Conservation (phyloP, 176 grass and related monocot genomes). For the Aegilops tauschii region DNA sequence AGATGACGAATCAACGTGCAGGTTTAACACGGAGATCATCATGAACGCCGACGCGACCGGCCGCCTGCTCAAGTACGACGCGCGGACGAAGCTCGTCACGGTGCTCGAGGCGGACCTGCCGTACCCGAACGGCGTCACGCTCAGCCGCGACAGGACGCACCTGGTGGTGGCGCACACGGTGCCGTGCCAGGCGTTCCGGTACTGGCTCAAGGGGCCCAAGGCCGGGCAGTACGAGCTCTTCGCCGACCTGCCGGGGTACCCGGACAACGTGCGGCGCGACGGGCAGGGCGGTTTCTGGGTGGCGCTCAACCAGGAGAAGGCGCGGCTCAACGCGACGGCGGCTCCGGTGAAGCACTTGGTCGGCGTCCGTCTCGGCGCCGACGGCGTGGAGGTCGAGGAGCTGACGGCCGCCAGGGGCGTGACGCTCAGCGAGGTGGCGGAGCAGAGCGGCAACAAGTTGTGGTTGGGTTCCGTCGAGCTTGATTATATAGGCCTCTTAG, state of each 20-base stretch:
- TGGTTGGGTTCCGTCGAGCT: constrained; percentile 58
- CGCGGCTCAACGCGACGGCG: neutral
- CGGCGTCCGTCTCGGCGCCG: constrained; percentile 29
- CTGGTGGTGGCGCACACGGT: constrained; percentile 39
- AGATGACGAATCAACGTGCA: neutral
- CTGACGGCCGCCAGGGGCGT: constrained; percentile 25
- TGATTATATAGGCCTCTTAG: constrained; percentile 31
- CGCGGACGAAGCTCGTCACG: neutral
- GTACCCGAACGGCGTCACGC: constrained; percentile 40
- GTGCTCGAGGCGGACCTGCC: constrained; percentile 21
- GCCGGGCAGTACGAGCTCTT: constrained; percentile 35
- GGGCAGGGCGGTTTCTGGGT: constrained; percentile 44
- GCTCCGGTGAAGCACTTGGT: constrained; percentile 27
- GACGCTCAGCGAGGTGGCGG: constrained; percentile 50
- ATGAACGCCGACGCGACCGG: constrained; percentile 34
- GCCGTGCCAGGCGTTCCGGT: constrained; percentile 28
- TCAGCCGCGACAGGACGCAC: constrained; percentile 42
- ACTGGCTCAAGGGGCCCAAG: constrained; percentile 41
- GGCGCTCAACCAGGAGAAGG: constrained; percentile 43
- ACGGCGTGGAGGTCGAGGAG: constrained; percentile 17
- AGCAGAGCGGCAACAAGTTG: constrained; percentile 24
- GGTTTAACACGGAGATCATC: constrained; percentile 15
- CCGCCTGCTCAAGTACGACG: constrained; percentile 47
- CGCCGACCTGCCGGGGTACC: constrained; percentile 54
- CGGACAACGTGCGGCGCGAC: constrained; percentile 52